phyloP scores from a whole-genome alignment of 2,329 filamentous ascomycete genomes.

The Pseudogymnoascus sp. region DNA sequence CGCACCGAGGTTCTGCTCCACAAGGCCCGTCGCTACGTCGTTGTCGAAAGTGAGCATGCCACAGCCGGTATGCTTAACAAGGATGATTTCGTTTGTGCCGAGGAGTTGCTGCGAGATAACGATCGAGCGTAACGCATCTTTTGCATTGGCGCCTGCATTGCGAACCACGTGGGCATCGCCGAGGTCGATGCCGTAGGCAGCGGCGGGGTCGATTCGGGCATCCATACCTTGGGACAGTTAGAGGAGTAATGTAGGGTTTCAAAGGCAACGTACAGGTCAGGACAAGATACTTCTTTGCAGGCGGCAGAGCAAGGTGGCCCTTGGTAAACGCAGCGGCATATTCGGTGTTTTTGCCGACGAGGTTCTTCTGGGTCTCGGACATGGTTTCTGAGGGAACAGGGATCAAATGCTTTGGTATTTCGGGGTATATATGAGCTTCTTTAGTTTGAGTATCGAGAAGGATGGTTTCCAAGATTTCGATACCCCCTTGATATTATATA shows the following conservation, averaged over 20 bases:
- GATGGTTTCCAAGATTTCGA: not conserved
- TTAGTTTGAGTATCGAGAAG: not conserved
- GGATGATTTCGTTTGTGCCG: constrained; percentile 65
- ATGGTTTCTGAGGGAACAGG: not conserved
- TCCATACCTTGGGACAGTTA: constrained; percentile 71
- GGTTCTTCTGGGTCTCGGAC: constrained; percentile 41
- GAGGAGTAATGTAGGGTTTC: not conserved
- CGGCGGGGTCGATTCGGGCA: constrained; percentile 61
- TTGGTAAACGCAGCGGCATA: constrained; percentile 57
- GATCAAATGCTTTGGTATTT: not conserved
- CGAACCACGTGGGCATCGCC: constrained; percentile 75
- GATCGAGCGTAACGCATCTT: constrained; percentile 65
- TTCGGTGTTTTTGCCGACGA: constrained; percentile 49
- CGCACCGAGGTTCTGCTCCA: constrained; percentile 50
- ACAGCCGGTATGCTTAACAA: constrained; percentile 49
- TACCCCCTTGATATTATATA: not conserved
- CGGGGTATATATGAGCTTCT: not conserved
- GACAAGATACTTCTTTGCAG: constrained; percentile 61
- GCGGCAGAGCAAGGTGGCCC: constrained; percentile 59
- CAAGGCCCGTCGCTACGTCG: constrained; percentile 44
- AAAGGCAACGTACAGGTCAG: constrained; percentile 12
- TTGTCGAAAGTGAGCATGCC: constrained; percentile 67
- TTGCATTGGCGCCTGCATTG: constrained; percentile 61
- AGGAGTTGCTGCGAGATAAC: constrained; percentile 74
- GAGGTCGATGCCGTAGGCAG: constrained; percentile 62